Percentiles rank a stretch among this genome's conserved stretches.
These are phyloP conservation scores for Anacardium occidentale DNA, from an alignment of 345 rosid species.

Conservation along the genomic window DNA sequence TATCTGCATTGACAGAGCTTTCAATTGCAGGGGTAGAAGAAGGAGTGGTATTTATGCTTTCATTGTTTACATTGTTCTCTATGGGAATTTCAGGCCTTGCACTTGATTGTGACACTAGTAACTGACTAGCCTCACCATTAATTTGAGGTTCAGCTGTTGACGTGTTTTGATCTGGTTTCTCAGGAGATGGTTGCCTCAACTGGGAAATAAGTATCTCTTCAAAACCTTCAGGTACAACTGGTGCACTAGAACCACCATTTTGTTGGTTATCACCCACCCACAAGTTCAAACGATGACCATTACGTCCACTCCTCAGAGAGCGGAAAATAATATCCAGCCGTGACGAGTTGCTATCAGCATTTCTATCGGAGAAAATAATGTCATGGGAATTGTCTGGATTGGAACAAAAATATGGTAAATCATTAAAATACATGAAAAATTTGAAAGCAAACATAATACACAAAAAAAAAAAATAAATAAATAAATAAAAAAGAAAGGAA, in stretches of 20 bases:
- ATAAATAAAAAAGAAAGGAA: too few relatives aligned
- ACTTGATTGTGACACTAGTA: conserved; percentile 46
- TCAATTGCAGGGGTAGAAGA: conserved; percentile 44
- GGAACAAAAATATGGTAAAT: conserved; percentile 4
- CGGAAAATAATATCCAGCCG: conserved; percentile 81
- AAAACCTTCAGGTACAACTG: conserved; percentile 77
- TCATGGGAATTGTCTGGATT: conserved; percentile 49
- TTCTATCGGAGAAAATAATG: conserved; percentile 51
- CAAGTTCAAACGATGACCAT: conserved; percentile 78
- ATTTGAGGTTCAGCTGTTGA: conserved; percentile 45
- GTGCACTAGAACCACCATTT: conserved; percentile 67
- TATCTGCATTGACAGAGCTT: conserved; percentile 45
- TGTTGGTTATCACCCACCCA: conserved; percentile 91
- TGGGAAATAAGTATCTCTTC: conserved; percentile 92
- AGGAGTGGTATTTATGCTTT: conserved; percentile 38
- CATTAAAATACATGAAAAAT: not conserved
- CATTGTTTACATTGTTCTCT: conserved; percentile 49
- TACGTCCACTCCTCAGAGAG: conserved; percentile 82
- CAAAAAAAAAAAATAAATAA: not conserved
- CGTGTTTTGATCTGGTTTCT: conserved; percentile 55
- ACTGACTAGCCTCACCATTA: conserved; percentile 40
- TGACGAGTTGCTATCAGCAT: conserved; percentile 43
- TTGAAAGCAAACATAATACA: not conserved
- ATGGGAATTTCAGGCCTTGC: conserved; percentile 43
- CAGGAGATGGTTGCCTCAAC: conserved; percentile 64